phyloP scores from a whole-genome alignment of 495 filamentous ascomycete species.

The Aspergillus steynii region DNA sequence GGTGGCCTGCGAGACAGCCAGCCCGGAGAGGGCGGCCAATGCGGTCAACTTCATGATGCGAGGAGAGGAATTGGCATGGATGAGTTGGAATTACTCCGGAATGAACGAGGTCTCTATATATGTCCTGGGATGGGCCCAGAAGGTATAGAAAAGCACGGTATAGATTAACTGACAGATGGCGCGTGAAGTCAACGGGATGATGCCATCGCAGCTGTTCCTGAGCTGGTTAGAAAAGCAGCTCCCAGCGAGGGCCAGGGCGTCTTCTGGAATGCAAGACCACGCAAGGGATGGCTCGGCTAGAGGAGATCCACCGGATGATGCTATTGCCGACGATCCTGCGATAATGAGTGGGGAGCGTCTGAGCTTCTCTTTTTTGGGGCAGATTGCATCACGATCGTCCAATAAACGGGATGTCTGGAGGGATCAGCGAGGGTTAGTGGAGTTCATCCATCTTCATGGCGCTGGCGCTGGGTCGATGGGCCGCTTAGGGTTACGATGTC shows the following conservation, averaged over 20 bases:
- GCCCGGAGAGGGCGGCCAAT: constrained; percentile 10
- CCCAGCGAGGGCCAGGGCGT: background rate
- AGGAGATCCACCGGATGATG: background rate
- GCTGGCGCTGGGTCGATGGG: too few species aligned
- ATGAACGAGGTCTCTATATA: background rate
- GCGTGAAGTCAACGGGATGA: constrained; percentile 18
- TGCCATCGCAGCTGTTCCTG: constrained; percentile 20
- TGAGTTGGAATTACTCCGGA: background rate
- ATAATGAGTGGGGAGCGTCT: background rate
- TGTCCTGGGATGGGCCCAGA: background rate
- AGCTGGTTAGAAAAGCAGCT: background rate
- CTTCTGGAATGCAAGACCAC: background rate
- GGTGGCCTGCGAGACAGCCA: constrained; percentile 11
- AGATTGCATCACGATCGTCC: constrained; percentile 9
- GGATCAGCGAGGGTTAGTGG: background rate
- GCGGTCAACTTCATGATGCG: constrained; percentile 27
- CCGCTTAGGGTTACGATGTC: too few species aligned
- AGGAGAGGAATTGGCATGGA: background rate
- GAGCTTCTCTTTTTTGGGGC: constrained; percentile 11
- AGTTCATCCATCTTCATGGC: too few species aligned
- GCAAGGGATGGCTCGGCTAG: background rate
- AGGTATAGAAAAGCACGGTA: background rate
- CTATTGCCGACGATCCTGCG: background rate
- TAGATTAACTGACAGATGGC: constrained; percentile 1
- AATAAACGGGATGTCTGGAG: background rate